Evolutionary conservation across 768 basidiomycete genomes (phyloP).

Genomic region (Suillus tomentosus): DNA sequence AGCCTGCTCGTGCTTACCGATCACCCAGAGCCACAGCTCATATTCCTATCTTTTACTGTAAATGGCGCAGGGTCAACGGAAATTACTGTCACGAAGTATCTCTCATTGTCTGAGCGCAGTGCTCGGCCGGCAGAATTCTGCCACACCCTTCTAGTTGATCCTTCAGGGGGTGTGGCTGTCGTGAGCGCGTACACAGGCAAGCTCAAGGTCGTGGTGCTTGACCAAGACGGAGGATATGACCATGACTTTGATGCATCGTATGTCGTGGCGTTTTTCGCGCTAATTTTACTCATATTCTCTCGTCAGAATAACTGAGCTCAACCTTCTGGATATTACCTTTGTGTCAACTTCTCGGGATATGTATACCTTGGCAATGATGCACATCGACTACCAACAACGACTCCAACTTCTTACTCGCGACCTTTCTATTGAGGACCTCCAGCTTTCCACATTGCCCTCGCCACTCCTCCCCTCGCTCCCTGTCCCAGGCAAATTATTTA

Average conservation of each 20-base stretch:
- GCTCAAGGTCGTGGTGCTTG: slow-evolving; percentile 61
- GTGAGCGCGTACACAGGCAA: slow-evolving; percentile 71
- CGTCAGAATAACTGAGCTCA: slow-evolving; percentile 62
- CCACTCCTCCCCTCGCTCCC: slow-evolving; percentile 52
- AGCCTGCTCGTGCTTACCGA: slow-evolving; percentile 68
- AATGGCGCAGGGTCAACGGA: slow-evolving; percentile 31
- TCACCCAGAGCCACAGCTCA: slow-evolving; percentile 73
- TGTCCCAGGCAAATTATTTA: slow-evolving; percentile 51
- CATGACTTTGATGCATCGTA: slow-evolving; percentile 66
- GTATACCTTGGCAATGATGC: slow-evolving; percentile 64
- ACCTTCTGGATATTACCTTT: slow-evolving; percentile 68
- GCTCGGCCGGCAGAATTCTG: slow-evolving; percentile 72
- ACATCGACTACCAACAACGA: slow-evolving; percentile 60
- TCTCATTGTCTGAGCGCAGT: slow-evolving; percentile 57
- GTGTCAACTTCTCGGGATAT: slow-evolving; percentile 44
- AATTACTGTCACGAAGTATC: slow-evolving; percentile 44
- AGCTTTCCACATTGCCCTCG: slow-evolving; percentile 51
- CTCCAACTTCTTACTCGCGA: slow-evolving; percentile 68
- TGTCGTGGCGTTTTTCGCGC: slow-evolving; percentile 29
- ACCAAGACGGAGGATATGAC: slow-evolving; percentile 52
- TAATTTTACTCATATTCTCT: slow-evolving; percentile 7
- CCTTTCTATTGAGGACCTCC: slow-evolving; percentile 44
- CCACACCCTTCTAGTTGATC: slow-evolving; percentile 67
- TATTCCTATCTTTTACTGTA: slow-evolving; percentile 58
- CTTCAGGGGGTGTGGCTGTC: slow-evolving; percentile 59